Evolutionary conservation across 2,329 filamentous ascomycete genomes (phyloP).

Genomic region (Fusarium sp.): DNA sequence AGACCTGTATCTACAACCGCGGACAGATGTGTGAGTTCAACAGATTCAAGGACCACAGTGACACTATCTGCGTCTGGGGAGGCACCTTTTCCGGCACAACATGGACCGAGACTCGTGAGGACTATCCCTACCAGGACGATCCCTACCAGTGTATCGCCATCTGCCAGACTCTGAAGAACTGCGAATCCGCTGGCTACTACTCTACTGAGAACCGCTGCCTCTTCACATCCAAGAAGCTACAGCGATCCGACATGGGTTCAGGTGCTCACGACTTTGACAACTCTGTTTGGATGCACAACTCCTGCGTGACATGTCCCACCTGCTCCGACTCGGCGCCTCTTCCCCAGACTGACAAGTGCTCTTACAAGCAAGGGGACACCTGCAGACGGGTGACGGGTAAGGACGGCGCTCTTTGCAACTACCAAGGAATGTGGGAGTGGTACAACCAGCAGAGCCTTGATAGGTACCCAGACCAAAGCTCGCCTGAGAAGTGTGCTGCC

Average conservation of each 20-base stretch:
- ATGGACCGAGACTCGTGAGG: neutral
- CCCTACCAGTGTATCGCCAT: slow-evolving; percentile 17
- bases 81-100: neutral
- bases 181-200: slow-evolving; percentile 6
- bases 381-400: neutral
- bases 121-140: slow-evolving; percentile 10
- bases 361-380: neutral
- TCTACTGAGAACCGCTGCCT: slow-evolving; percentile 14
- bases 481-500: neutral
- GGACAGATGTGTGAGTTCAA: slow-evolving; percentile 16
- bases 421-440: slow-evolving; percentile 8
- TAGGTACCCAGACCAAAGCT: slow-evolving; percentile 6
- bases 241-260: neutral
- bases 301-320: neutral
- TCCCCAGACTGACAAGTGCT: neutral
- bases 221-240: neutral
- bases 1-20: neutral
- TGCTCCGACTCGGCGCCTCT: neutral
- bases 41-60: neutral
- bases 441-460: neutral
- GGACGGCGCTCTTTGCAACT: neutral
- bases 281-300: neutral
- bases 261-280: neutral
- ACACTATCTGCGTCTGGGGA: slow-evolving; percentile 6
- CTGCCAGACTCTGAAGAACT: slow-evolving; percentile 2